phyloP scores from a whole-genome alignment of 306 rosid species.

The Lagenaria siceraria region DNA sequence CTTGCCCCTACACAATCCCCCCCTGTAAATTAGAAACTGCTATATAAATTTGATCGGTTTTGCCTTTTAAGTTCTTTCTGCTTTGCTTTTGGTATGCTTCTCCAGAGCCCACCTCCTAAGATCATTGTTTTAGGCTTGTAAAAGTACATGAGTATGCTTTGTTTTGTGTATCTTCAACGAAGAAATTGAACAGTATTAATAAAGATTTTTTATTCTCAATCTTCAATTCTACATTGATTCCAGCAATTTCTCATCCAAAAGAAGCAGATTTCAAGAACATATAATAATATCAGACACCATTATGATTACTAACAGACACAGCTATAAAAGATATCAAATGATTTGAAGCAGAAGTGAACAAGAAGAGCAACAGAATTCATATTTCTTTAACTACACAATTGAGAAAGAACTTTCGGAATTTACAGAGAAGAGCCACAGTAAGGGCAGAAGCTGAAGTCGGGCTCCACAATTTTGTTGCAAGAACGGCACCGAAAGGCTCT shows the following conservation, averaged over 20 bases:
- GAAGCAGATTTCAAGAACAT: too few relatives aligned
- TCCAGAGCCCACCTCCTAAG: neutral
- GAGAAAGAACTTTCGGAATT: neutral
- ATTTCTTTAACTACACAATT: neutral
- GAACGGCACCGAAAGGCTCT: conserved; percentile 37
- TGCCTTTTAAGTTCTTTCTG: neutral
- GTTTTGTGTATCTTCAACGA: neutral
- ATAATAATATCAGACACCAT: neutral
- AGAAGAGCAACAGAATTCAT: neutral
- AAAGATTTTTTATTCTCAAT: neutral
- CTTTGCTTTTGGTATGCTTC: neutral
- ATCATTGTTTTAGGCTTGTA: neutral
- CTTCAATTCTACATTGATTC: neutral
- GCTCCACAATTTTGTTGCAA: conserved; percentile 43
- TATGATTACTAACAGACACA: neutral
- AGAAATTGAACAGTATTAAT: neutral
- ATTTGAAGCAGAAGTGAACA: conserved; percentile 20
- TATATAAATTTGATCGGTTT: conserved; percentile 10
- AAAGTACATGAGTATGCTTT: neutral
- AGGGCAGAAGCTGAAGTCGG: conserved; percentile 67
- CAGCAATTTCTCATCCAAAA: neutral
- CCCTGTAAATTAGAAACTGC: conserved; percentile 31
- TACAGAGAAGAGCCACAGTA: conserved; percentile 58
- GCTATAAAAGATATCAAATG: neutral
- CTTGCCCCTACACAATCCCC: conserved; percentile 1